Conservation (phyloP, 225 moss, liverwort and hornwort species). For the Bryum argenteum region DNA sequence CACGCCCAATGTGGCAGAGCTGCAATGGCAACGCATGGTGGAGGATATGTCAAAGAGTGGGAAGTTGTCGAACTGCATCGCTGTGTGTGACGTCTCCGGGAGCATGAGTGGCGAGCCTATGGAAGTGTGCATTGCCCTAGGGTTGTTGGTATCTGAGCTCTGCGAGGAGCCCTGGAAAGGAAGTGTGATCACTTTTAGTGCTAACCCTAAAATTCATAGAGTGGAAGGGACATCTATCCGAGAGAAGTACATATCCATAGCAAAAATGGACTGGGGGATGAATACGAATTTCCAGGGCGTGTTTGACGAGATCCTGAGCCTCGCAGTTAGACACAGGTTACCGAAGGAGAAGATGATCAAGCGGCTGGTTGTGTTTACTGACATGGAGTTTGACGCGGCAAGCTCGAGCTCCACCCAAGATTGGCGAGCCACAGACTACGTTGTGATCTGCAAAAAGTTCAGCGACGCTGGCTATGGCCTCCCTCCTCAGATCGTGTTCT, state of each 20-base stretch:
- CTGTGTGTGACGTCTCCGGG: conserved; percentile 86
- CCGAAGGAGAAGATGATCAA: conserved; percentile 77
- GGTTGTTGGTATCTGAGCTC: conserved; percentile 58
- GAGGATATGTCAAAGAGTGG: conserved; percentile 65
- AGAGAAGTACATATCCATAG: conserved; percentile 19
- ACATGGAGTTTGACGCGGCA: conserved; percentile 84
- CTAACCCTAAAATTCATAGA: conserved; percentile 41
- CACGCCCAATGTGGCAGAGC: conserved; percentile 62
- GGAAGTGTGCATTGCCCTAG: conserved; percentile 37
- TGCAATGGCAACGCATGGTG: conserved; percentile 86
- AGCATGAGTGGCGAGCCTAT: conserved; percentile 45
- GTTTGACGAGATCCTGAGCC: conserved; percentile 59
- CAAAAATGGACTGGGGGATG: conserved; percentile 53
- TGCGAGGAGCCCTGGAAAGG: conserved; percentile 83
- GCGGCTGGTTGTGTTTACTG: conserved; percentile 81
- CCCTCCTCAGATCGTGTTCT: conserved; percentile 78
- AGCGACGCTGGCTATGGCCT: conserved; percentile 49
- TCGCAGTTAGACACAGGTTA: conserved; percentile 48
- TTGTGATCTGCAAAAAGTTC: conserved; percentile 63
- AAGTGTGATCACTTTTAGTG: conserved; percentile 70
- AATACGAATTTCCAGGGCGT: conserved; percentile 79
- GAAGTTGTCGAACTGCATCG: conserved; percentile 61
- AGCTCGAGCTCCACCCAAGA: not conserved
- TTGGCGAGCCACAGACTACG: conserved; percentile 77
- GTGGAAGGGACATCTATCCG: conserved; percentile 54